Evolutionary conservation across 805 yeast genomes (phyloP).

Genomic region (Wickerhamomyces tratensis): DNA sequence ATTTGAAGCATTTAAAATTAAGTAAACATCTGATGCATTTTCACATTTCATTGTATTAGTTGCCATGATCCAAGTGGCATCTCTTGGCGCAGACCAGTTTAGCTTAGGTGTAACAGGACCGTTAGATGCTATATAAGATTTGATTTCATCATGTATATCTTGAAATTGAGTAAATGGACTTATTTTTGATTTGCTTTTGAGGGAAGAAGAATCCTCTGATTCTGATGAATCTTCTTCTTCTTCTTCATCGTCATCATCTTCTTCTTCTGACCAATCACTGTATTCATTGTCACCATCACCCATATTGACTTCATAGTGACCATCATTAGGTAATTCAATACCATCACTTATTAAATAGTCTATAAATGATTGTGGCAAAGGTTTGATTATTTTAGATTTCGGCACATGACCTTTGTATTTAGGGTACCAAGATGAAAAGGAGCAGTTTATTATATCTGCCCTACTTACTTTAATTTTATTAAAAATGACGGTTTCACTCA

Average conservation of each 20-base stretch:
- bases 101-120: conserved; percentile 77
- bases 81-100: conserved; percentile 97
- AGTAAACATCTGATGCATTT: conserved; percentile 64
- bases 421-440: conserved; percentile 52
- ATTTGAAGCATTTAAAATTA: conserved; percentile 78
- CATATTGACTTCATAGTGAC: conserved; percentile 21
- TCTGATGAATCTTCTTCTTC: conserved; percentile 7
- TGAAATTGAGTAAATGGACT: conserved; percentile 45
- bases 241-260: conserved; percentile 18
- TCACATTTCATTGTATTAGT: conserved; percentile 68
- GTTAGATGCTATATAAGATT: conserved; percentile 31
- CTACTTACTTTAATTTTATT: conserved; percentile 19
- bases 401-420: conserved; percentile 40
- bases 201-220: conserved; percentile 9
- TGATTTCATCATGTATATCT: conserved; percentile 49
- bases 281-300: conserved; percentile 54
- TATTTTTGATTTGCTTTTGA: conserved; percentile 4
- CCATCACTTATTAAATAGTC: conserved; percentile 61
- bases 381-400: conserved; percentile 39
- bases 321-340: conserved; percentile 47
- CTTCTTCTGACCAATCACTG: conserved; percentile 62
- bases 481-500: conserved; percentile 10
- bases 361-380: conserved; percentile 48
- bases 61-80: conserved; percentile 85
- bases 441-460: conserved; percentile 39